Evolutionary conservation across 169 alveolate genomes (phyloP).

Genomic region (Plasmodium malariae): DNA sequence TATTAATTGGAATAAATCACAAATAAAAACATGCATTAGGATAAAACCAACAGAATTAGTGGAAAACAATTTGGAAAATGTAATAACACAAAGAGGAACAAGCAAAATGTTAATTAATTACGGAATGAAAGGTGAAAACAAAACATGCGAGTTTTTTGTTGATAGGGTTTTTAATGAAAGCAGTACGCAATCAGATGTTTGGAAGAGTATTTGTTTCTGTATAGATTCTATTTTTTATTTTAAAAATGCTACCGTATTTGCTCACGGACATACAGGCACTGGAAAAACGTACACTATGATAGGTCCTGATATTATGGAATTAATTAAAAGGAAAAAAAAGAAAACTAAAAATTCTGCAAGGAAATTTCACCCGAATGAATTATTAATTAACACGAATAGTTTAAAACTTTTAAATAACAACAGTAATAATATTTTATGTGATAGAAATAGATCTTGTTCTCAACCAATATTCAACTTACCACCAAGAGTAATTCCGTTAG

Average conservation of each 20-base stretch:
- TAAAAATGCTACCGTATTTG: constrained; percentile 82
- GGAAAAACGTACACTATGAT: constrained; percentile 86
- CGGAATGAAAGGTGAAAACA: constrained; percentile 46
- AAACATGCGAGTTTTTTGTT: constrained; percentile 75
- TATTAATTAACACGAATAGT: constrained; percentile 42
- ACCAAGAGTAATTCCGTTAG: constrained; percentile 40
- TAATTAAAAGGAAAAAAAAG: constrained; percentile 60
- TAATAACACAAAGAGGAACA: constrained; percentile 43
- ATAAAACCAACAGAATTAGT: constrained; percentile 57
- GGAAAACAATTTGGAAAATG: constrained; percentile 38
- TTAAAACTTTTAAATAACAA: constrained; percentile 46
- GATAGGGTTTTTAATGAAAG: constrained; percentile 79
- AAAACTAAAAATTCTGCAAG: constrained; percentile 3
- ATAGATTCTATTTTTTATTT: constrained; percentile 78
- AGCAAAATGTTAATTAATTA: constrained; percentile 60
- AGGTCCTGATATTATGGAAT: constrained; percentile 83
- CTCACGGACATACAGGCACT: constrained; percentile 88
- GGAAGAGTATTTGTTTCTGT: constrained; percentile 79
- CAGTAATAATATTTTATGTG: constrained; percentile 52
- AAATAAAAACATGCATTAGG: constrained; percentile 75
- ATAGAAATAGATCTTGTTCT: constrained; percentile 76
- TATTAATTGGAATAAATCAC: constrained; percentile 72
- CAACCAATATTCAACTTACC: constrained; percentile 71
- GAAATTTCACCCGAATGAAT: constrained; percentile 26
- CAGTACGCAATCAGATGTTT: constrained; percentile 79